phyloP scores from a whole-genome alignment of 441 rosid genomes.

The Aquilaria agallochum region DNA sequence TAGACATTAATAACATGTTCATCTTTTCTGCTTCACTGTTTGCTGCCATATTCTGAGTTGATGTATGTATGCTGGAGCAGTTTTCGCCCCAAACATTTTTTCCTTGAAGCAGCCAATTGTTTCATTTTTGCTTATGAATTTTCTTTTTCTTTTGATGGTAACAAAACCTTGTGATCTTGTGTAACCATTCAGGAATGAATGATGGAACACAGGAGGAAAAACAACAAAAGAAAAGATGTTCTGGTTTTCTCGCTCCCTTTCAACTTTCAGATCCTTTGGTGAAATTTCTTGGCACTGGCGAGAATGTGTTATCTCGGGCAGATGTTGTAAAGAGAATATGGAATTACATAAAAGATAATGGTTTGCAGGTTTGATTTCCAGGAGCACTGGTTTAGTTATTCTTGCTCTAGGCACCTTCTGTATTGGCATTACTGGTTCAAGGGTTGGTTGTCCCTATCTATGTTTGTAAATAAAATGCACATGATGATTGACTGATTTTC shows the following conservation, averaged over 20 bases:
- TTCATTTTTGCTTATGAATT: too few species aligned
- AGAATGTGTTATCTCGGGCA: constrained; percentile 47
- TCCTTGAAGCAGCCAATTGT: too few species aligned
- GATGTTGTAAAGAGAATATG: constrained; percentile 70
- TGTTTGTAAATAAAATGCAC: not conserved
- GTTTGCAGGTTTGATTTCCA: constrained; percentile 50
- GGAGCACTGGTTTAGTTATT: not conserved
- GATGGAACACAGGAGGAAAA: constrained; percentile 43
- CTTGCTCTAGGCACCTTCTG: not conserved
- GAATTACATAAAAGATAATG: constrained; percentile 67
- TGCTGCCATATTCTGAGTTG: too few species aligned
- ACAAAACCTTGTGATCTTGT: not conserved
- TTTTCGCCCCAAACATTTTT: too few species aligned
- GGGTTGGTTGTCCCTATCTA: not conserved
- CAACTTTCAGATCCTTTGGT: constrained; percentile 61
- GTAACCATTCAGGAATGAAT: constrained; percentile 29
- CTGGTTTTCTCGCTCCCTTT: constrained; percentile 58
- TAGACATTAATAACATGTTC: too few species aligned
- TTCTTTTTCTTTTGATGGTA: too few species aligned
- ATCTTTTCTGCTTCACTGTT: too few species aligned
- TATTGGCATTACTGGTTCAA: not conserved
- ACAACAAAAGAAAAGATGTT: constrained; percentile 45
- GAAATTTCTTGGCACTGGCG: constrained; percentile 64
- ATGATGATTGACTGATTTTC: not conserved
- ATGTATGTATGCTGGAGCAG: too few species aligned